These are phyloP conservation scores for Tolypocladium amazonense DNA, from an alignment of 2,329 filamentous ascomycete species.

Conservation along the genomic window DNA sequence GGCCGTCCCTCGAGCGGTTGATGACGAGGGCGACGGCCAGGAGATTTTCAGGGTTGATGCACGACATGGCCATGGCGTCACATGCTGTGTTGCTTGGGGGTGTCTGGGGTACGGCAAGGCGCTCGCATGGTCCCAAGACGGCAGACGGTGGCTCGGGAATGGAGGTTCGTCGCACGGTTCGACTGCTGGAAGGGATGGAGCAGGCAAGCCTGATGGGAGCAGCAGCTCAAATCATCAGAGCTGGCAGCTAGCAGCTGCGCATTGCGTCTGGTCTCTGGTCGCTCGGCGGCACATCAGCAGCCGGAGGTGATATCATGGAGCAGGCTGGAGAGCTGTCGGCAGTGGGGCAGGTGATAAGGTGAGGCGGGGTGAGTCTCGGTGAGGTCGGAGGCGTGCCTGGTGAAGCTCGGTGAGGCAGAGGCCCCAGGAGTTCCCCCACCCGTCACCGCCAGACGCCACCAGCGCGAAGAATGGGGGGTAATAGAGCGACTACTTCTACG, in stretches of 20 bases:
- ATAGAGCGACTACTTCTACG: too few species aligned
- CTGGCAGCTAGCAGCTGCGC: neutral
- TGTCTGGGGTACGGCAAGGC: too few species aligned
- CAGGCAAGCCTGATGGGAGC: too few species aligned
- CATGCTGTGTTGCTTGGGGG: neutral
- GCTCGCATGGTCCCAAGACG: neutral
- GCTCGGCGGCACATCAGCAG: neutral
- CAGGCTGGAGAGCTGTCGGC: neutral
- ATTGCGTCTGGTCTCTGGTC: neutral
- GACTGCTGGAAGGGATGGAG: too few species aligned
- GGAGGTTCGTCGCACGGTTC: too few species aligned
- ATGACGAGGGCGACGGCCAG: conserved; percentile 66
- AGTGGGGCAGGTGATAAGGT: neutral
- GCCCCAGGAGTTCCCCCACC: neutral
- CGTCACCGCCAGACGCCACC: neutral
- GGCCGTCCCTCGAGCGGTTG: conserved; percentile 65
- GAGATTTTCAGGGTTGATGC: conserved; percentile 43
- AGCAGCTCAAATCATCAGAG: neutral
- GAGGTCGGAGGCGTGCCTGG: neutral
- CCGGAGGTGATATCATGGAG: neutral
- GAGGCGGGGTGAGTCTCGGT: neutral
- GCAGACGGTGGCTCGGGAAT: neutral
- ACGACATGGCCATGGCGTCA: conserved; percentile 27
- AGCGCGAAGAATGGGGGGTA: too few species aligned
- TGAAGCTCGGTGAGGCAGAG: neutral